Conservation (phyloP, 2,329 filamentous ascomycete genomes). For the Cordyceps cateniannulata region DNA sequence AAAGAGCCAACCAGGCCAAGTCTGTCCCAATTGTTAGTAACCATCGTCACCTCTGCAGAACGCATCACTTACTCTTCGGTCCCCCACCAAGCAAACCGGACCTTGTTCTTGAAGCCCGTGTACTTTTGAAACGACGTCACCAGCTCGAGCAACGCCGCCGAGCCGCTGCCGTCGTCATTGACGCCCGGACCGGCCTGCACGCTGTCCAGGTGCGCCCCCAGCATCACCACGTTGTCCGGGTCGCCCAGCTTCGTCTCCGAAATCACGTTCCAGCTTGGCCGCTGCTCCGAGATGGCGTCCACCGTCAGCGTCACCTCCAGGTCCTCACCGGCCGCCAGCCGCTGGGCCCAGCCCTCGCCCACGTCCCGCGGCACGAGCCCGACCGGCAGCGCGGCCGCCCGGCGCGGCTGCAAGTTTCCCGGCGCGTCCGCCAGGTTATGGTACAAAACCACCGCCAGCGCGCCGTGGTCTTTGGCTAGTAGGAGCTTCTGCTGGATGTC, state of each 20-base stretch:
- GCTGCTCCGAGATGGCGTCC: constrained; percentile 30
- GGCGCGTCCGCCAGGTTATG: constrained; percentile 48
- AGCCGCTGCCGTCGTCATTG: constrained; percentile 36
- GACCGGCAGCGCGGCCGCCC: constrained; percentile 31
- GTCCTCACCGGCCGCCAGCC: constrained; percentile 27
- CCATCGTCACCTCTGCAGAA: not conserved
- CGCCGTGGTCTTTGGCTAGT: constrained; percentile 35
- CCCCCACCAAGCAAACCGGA: constrained; percentile 38
- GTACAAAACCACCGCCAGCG: constrained; percentile 47
- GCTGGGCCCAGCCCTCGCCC: constrained; percentile 28
- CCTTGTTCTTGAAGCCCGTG: constrained; percentile 34
- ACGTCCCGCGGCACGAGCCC: constrained; percentile 30
- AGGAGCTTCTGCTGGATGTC: constrained; percentile 34
- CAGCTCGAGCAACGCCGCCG: constrained; percentile 32
- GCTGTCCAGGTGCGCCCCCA: constrained; percentile 36
- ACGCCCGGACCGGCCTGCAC: constrained; percentile 34
- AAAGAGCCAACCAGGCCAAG: constrained; percentile 37
- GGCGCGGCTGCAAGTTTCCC: constrained; percentile 41
- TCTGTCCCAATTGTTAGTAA: constrained; percentile 15
- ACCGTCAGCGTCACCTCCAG: constrained; percentile 30
- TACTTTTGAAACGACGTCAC: constrained; percentile 31
- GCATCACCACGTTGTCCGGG: constrained; percentile 34
- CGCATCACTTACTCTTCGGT: constrained; percentile 30
- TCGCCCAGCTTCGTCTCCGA: constrained; percentile 37
- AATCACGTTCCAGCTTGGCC: constrained; percentile 35